These are phyloP conservation scores for Climacium dendroides DNA, from an alignment of 225 moss, liverwort and hornwort genomes.

Conservation along the genomic window DNA sequence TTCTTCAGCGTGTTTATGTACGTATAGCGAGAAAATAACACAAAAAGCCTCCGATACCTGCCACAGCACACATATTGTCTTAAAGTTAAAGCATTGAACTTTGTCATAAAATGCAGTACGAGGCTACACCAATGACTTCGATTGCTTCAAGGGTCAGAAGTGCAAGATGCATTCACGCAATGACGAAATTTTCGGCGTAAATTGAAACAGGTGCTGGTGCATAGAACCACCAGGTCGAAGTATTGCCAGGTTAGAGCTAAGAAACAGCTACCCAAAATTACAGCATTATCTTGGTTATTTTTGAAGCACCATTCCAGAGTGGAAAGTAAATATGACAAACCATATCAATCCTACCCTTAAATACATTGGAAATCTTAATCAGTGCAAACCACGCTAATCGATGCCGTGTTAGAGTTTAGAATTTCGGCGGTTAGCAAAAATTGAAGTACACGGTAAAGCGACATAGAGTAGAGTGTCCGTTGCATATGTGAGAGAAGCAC, in stretches of 20 bases:
- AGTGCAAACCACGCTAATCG: background rate
- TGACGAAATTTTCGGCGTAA: background rate
- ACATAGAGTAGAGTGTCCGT: background rate
- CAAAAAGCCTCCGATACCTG: conserved; percentile 54
- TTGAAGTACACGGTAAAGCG: background rate
- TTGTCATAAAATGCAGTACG: background rate
- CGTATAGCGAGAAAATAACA: conserved; percentile 42
- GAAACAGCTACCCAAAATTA: background rate
- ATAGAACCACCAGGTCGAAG: background rate
- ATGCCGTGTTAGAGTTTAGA: background rate
- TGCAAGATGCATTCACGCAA: background rate
- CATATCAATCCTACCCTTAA: background rate
- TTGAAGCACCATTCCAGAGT: background rate
- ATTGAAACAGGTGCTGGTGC: background rate
- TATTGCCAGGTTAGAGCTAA: background rate
- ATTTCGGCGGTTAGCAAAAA: background rate
- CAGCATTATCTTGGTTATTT: background rate
- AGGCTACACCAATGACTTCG: background rate
- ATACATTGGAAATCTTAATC: background rate
- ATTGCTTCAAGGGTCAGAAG: background rate
- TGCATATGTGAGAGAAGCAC: background rate
- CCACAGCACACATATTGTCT: background rate
- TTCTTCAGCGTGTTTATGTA: conserved; percentile 47
- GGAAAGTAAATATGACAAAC: background rate
- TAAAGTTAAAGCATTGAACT: background rate